These are phyloP conservation scores for Boletus rubroflammeus DNA, from an alignment of 768 basidiomycete species.

Conservation along the genomic window DNA sequence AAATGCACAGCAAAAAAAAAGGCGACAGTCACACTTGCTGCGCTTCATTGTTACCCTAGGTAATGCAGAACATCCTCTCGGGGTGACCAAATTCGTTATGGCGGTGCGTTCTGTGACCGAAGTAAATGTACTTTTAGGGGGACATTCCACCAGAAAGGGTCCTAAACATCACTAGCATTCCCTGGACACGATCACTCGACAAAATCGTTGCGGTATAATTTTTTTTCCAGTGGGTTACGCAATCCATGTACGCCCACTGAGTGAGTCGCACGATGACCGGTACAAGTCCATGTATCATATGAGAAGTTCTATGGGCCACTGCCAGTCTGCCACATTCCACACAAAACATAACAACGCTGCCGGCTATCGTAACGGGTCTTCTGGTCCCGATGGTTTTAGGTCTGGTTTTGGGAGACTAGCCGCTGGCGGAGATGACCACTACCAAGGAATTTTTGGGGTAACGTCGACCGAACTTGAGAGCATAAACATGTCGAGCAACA, in stretches of 20 bases:
- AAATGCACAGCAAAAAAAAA: constrained; percentile 7
- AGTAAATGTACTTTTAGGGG: background rate
- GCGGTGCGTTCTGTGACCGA: background rate
- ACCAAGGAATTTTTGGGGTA: background rate
- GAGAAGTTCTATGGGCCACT: no score
- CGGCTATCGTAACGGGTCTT: no score
- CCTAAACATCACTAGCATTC: background rate
- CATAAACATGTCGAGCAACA: background rate
- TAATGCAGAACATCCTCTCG: background rate
- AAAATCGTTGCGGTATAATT: background rate
- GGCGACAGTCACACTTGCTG: background rate
- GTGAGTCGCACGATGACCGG: background rate
- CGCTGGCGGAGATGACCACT: background rate
- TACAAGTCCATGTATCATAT: background rate
- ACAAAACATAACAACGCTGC: background rate
- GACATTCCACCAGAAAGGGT: background rate
- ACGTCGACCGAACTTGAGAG: background rate
- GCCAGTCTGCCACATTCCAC: background rate
- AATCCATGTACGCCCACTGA: background rate
- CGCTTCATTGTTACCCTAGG: background rate
- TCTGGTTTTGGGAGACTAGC: no score
- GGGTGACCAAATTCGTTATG: background rate
- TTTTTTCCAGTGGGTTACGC: background rate
- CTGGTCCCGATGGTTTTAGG: no score
- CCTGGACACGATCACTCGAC: background rate